Base-by-base conservation (phyloP, 495 filamentous ascomycete species). In the Neurospora sp. region DNA sequence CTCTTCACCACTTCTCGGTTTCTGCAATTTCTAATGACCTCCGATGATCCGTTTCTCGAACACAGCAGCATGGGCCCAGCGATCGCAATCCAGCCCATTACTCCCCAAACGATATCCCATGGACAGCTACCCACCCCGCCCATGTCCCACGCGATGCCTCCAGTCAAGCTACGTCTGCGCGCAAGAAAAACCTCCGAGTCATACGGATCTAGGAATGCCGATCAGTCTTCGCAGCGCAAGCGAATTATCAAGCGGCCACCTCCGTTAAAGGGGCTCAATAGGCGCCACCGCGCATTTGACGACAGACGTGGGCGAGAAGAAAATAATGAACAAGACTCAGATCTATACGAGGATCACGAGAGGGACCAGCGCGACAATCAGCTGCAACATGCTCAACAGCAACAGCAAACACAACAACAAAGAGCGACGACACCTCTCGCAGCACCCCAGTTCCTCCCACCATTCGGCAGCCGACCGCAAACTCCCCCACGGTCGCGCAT, bases 401-500 rank as follows among this genome's bases (percentile, higher is more conserved):
- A 61, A 59, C 20, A 68, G 27, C 16, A 53, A 69, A 27, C 8
- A 70, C 22, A 31, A 3, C 31, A 72, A 74, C 20, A 44, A 37
- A 8, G 53, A 65, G 53, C 27, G 14, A 65, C 27, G 14, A 65
- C 53, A 16, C 53, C 53, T 65, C 27, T 35, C n/a, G 72, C 77
- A 40, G 73, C 77, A 45, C 65, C 70, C 9, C 73, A 75, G 9
- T 69, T 75, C 27, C 40, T 74, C n/a, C 74, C 75, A 70, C 75
- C 82, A 35, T 76, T 35, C 8, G 53, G 53, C 53, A 65, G 27
- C 14, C 53, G 83, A 72, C 87, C 88, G 42, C 87, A 87, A 37
- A 94, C 91, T 22, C 91, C 91, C 0, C 92, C 92, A 77, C 88
- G 91, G 73, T 83, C 82, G 68, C 87, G 90, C 69, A 84, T 91